Percentiles rank a stretch among this genome's conserved stretches.
These are phyloP conservation scores for Chalciporus sphaerocephalus DNA, from an alignment of 768 basidiomycete species.

Conservation along the genomic window DNA sequence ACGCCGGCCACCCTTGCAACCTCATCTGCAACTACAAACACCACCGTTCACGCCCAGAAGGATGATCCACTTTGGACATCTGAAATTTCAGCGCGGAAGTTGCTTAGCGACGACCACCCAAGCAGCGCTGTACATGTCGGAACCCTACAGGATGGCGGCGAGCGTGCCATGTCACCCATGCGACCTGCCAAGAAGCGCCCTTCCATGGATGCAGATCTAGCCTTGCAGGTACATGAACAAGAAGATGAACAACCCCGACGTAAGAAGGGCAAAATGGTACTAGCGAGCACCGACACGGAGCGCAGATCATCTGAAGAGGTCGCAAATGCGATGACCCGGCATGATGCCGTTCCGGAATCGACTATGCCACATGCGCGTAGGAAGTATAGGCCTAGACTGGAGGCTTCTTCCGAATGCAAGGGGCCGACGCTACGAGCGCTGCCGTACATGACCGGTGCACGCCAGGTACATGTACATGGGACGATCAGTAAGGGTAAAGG, in stretches of 20 bases:
- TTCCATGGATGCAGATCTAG: slow-evolving; percentile 26
- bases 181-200: slow-evolving; percentile 48
- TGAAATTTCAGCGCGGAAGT: slow-evolving; percentile 46
- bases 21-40: slow-evolving; percentile 1
- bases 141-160: slow-evolving; percentile 17
- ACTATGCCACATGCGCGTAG: slow-evolving; percentile 27
- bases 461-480: slow-evolving; percentile 10
- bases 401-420: slow-evolving; percentile 8
- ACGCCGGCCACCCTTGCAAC: neutral
- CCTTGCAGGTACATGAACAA: slow-evolving; percentile 12
- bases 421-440: slow-evolving; percentile 15
- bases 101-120: slow-evolving; percentile 1
- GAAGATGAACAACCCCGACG: slow-evolving; percentile 16
- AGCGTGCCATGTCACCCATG: slow-evolving; percentile 36
- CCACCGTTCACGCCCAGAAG: neutral
- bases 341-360: slow-evolving; percentile 3
- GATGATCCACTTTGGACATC: slow-evolving; percentile 40
- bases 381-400: slow-evolving; percentile 25
- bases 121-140: slow-evolving; percentile 8
- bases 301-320: slow-evolving; percentile 18
- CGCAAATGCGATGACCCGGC: slow-evolving; percentile 7
- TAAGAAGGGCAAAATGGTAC: slow-evolving; percentile 32
- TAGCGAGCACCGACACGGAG: slow-evolving; percentile 5
- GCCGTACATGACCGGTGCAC: slow-evolving; percentile 18
- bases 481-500: slow-evolving; percentile 8